These are phyloP conservation scores for Brassica juncea DNA, from an alignment of 345 rosid genomes.

Conservation along the genomic window DNA sequence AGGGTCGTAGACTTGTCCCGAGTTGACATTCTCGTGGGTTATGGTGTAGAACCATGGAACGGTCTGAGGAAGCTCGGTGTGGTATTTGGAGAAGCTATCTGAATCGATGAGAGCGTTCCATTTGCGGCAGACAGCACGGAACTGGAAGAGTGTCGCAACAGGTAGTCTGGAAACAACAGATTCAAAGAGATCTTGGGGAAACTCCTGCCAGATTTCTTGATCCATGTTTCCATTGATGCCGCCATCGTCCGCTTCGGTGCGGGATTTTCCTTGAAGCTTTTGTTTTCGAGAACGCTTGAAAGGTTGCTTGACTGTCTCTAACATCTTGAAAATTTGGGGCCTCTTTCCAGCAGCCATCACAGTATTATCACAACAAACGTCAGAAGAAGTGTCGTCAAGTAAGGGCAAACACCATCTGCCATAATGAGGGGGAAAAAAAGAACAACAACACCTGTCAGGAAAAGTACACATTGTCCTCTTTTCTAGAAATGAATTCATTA, in stretches of 20 bases:
- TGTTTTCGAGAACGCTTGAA: constrained; percentile 78
- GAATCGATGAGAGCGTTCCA: constrained; percentile 82
- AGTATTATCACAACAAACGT: constrained; percentile 59
- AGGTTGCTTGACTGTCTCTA: constrained; percentile 71
- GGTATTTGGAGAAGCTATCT: constrained; percentile 73
- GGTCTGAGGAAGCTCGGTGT: constrained; percentile 55
- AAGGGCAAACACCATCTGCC: constrained; percentile 71
- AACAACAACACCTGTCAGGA: not conserved
- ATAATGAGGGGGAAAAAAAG: not conserved
- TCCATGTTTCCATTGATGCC: constrained; percentile 62
- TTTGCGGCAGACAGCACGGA: constrained; percentile 79
- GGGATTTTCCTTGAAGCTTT: constrained; percentile 56
- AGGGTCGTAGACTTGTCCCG: constrained; percentile 92
- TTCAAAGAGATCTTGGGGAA: constrained; percentile 93
- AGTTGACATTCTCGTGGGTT: constrained; percentile 77
- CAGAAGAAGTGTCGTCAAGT: constrained; percentile 57
- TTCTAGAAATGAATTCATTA: not conserved
- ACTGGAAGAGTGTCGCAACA: constrained; percentile 73
- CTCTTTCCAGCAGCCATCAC: constrained; percentile 77
- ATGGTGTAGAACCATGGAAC: constrained; percentile 93
- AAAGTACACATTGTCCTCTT: not conserved
- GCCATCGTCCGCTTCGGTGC: constrained; percentile 26
- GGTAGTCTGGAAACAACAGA: constrained; percentile 96
- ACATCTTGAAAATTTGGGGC: constrained; percentile 54
- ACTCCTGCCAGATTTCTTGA: constrained; percentile 83